These are phyloP conservation scores for Colletotrichum trifolii DNA, from an alignment of 2,329 filamentous ascomycete species.

Conservation along the genomic window DNA sequence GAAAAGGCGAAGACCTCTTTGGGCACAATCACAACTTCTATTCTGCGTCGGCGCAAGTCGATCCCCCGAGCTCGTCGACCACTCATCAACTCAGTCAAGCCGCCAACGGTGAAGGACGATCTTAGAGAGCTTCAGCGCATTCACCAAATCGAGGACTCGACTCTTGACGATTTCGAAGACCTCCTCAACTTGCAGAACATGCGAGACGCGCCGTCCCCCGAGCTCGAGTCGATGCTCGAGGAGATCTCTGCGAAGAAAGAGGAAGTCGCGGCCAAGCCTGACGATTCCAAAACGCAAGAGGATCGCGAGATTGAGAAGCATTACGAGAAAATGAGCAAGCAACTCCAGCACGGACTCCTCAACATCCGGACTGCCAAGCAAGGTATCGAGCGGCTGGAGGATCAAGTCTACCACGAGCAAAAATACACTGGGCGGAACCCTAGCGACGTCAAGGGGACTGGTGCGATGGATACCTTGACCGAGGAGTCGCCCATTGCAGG, in stretches of 20 bases:
- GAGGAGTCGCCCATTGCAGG: not conserved
- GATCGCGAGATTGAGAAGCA: slow-evolving; percentile 54
- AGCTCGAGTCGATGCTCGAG: slow-evolving; percentile 37
- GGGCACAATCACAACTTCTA: slow-evolving; percentile 35
- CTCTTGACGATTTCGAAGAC: slow-evolving; percentile 67
- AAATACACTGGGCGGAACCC: slow-evolving; percentile 25
- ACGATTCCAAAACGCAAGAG: slow-evolving; percentile 40
- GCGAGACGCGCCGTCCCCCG: slow-evolving; percentile 16
- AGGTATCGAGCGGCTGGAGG: slow-evolving; percentile 69
- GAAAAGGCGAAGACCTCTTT: slow-evolving; percentile 26
- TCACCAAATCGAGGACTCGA: slow-evolving; percentile 69
- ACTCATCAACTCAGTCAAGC: slow-evolving; percentile 64
- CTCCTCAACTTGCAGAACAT: slow-evolving; percentile 47
- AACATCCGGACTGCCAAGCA: slow-evolving; percentile 66
- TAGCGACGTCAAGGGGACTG: not conserved
- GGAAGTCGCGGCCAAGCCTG: slow-evolving; percentile 24
- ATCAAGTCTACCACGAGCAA: slow-evolving; percentile 57
- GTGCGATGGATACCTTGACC: not conserved
- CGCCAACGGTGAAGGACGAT: slow-evolving; percentile 66
- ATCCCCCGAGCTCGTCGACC: slow-evolving; percentile 57
- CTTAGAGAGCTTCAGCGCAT: slow-evolving; percentile 62
- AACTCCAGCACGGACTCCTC: slow-evolving; percentile 61
- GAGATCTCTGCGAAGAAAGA: slow-evolving; percentile 37
- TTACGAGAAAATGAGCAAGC: slow-evolving; percentile 63
- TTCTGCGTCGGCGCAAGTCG: slow-evolving; percentile 48